phyloP scores from a whole-genome alignment of 73 alveolate species.

The Paramecium pentaurelia region DNA sequence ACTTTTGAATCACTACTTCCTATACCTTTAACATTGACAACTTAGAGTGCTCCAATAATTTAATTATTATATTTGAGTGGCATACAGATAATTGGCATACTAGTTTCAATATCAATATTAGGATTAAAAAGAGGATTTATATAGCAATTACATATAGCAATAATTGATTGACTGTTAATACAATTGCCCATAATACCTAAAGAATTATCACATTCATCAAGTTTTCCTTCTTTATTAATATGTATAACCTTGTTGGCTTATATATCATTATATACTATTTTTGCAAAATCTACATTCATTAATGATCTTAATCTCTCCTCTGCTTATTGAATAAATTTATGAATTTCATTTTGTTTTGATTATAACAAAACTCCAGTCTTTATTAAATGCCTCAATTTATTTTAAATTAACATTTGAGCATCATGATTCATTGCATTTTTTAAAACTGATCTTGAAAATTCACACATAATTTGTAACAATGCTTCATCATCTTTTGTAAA shows the following conservation, averaged over 20 bases:
- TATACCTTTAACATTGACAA: constrained; percentile 64
- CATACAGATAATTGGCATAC: constrained; percentile 67
- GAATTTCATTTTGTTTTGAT: not conserved
- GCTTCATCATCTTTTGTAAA: constrained; percentile 65
- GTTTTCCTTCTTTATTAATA: constrained; percentile 49
- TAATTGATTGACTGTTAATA: constrained; percentile 4
- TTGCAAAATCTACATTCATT: constrained; percentile 56
- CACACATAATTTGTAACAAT: constrained; percentile 29
- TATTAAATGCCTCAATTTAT: constrained; percentile 30
- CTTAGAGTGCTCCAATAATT: constrained; percentile 53
- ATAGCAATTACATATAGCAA: constrained; percentile 63
- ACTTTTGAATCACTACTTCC: constrained; percentile 53
- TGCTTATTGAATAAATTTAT: not conserved
- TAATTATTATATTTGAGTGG: constrained; percentile 47
- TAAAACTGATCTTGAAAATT: constrained; percentile 42
- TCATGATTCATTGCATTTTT: constrained; percentile 56
- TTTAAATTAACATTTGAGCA: constrained; percentile 41
- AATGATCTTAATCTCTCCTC: constrained; percentile 32
- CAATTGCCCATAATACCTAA: constrained; percentile 57
- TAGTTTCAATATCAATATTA: constrained; percentile 67
- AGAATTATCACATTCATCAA: not conserved
- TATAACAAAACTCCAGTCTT: not conserved
- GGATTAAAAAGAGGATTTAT: constrained; percentile 62
- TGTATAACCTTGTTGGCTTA: constrained; percentile 39
- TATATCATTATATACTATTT: constrained; percentile 47